A percentile compares a stretch with the other conserved stretches of the same genome.
Conservation (phyloP, 768 basidiomycete species). For the Hydnomerulius pinastri region DNA sequence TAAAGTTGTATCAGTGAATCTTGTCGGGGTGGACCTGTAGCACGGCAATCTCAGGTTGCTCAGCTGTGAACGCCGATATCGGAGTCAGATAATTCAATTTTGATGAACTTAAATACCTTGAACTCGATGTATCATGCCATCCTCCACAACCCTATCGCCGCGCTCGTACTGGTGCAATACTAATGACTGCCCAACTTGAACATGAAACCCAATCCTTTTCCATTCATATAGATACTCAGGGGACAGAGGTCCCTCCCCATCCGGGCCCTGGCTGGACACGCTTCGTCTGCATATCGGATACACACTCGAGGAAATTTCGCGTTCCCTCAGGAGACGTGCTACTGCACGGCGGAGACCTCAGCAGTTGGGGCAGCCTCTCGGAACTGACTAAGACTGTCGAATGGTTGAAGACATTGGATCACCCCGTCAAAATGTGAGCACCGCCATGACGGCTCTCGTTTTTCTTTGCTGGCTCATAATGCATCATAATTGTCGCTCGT, state of each 20-base stretch:
- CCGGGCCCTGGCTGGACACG: conserved; percentile 36
- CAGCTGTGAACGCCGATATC: too few relatives aligned
- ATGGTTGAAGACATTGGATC: conserved; percentile 60
- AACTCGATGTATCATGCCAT: neutral
- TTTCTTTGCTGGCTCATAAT: neutral
- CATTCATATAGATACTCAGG: conserved; percentile 21
- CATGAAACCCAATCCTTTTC: conserved; percentile 5
- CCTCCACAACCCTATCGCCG: too few relatives aligned
- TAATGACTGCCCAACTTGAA: conserved; percentile 5
- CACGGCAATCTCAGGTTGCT: too few relatives aligned
- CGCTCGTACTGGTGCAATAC: too few relatives aligned
- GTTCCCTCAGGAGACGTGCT: conserved; percentile 68
- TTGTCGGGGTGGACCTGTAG: too few relatives aligned
- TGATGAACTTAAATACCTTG: too few relatives aligned
- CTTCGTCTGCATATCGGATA: conserved; percentile 38
- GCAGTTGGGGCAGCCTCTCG: conserved; percentile 44
- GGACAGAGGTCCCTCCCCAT: conserved; percentile 25
- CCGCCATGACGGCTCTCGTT: too few relatives aligned
- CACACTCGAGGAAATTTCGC: conserved; percentile 36
- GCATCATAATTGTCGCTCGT: conserved; percentile 11
- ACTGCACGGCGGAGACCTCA: conserved; percentile 66
- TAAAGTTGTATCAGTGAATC: too few relatives aligned
- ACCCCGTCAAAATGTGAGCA: conserved; percentile 60
- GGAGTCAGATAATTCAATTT: too few relatives aligned
- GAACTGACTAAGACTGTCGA: conserved; percentile 53